These are phyloP conservation scores for Oenanthe sinensis DNA, from an alignment of 129 eudicot species.

Conservation along the genomic window DNA sequence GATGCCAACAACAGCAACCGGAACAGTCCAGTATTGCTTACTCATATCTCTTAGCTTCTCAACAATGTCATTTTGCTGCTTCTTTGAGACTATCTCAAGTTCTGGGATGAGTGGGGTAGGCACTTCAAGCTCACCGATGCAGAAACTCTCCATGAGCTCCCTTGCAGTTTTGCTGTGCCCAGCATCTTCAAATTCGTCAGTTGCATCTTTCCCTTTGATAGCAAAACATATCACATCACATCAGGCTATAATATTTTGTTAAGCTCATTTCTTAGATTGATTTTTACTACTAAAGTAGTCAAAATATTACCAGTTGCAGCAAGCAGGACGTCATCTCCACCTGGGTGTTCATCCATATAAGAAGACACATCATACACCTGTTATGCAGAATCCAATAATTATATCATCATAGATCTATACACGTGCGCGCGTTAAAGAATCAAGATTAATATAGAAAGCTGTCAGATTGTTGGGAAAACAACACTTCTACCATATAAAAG, in stretches of 20 bases:
- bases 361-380: conserved; percentile 96
- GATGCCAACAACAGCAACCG: conserved; percentile 51
- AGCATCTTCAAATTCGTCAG: conserved; percentile 98
- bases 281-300: not conserved
- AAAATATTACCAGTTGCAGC: conserved; percentile 58
- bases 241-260: not conserved
- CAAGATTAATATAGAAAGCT: not conserved
- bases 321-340: conserved; percentile 86
- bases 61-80: conserved; percentile 27
- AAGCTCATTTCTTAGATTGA: not conserved
- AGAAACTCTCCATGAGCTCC: conserved; percentile 63
- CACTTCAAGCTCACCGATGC: conserved; percentile 68
- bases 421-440: not conserved
- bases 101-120: conserved; percentile 44
- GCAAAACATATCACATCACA: not conserved
- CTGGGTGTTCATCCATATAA: conserved; percentile 95
- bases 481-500: not conserved
- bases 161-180: conserved; percentile 90
- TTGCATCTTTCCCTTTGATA: conserved; percentile 76
- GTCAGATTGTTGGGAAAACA: not conserved
- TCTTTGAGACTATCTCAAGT: conserved; percentile 34
- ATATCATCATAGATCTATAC: not conserved
- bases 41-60: conserved; percentile 39
- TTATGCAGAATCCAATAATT: conserved; percentile 7
- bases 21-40: conserved; percentile 67